Percentiles rank a stretch among this genome's conserved stretches.
Evolutionary conservation across 768 basidiomycete genomes (phyloP).

Genomic region (Suillus paluster): DNA sequence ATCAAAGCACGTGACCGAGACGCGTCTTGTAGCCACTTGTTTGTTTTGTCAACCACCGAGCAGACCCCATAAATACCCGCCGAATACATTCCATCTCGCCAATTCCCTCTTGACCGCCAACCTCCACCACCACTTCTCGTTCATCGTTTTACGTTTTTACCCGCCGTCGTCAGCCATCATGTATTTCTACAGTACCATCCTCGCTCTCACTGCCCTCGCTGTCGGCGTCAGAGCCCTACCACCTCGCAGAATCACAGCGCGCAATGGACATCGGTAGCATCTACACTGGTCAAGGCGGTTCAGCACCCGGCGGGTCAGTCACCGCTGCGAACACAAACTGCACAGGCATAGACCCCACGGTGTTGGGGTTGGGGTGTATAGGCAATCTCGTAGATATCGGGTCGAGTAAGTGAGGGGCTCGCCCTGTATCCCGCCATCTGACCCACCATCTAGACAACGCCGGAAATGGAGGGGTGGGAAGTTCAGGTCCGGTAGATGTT

Average conservation of each 20-base stretch:
- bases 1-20: constrained; percentile 33
- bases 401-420: constrained; percentile 16
- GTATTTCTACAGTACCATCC: constrained; percentile 25
- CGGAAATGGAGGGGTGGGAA: constrained; percentile 11
- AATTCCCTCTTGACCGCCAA: constrained; percentile 15
- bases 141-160: not conserved
- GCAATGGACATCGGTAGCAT: constrained; percentile 20
- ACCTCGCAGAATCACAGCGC: constrained; percentile 26
- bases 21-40: constrained; percentile 22
- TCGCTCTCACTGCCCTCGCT: constrained; percentile 28
- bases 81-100: not conserved
- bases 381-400: constrained; percentile 3
- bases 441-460: constrained; percentile 18
- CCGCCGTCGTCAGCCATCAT: constrained; percentile 21
- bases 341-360: not conserved
- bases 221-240: constrained; percentile 29
- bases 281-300: constrained; percentile 30
- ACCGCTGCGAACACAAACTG: constrained; percentile 14
- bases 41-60: constrained; percentile 14
- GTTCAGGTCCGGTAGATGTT: not conserved
- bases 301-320: constrained; percentile 41
- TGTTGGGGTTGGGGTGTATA: not conserved
- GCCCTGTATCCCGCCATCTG: not conserved
- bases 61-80: constrained; percentile 13
- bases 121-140: constrained; percentile 1